Percentiles rank a stretch among this genome's conserved stretches.
These are phyloP conservation scores for Solanum aculeatissimum DNA, from an alignment of 305 asterid genomes.

Conservation along the genomic window DNA sequence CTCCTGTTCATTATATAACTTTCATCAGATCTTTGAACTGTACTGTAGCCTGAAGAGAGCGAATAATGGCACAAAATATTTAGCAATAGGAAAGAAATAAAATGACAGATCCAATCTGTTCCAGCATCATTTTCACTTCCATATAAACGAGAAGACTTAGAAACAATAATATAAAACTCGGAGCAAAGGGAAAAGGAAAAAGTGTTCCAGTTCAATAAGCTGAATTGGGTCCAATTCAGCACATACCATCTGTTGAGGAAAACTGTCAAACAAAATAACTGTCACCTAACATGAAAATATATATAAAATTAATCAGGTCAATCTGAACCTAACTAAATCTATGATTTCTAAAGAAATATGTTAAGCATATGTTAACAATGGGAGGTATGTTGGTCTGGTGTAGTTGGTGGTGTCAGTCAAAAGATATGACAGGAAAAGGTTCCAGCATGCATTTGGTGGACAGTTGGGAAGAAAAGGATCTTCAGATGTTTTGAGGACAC, in stretches of 20 bases:
- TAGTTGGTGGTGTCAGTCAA: neutral
- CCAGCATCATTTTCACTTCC: neutral
- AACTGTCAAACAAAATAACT: neutral
- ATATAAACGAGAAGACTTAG: neutral
- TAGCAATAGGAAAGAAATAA: neutral
- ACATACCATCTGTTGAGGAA: neutral
- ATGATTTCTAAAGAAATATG: neutral
- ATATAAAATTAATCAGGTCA: neutral
- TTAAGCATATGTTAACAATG: neutral
- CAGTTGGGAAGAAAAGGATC: neutral
- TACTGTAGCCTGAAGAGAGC: neutral
- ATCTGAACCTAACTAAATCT: neutral
- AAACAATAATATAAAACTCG: neutral
- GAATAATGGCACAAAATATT: neutral
- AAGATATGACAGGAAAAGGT: neutral
- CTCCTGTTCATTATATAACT: constrained; percentile 25
- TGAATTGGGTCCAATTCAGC: neutral
- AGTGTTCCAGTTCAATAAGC: neutral
- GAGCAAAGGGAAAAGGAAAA: neutral
- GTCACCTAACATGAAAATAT: neutral
- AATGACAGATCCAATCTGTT: neutral
- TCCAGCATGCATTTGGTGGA: neutral
- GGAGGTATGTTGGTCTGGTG: neutral
- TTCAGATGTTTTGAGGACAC: neutral
- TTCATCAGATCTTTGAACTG: neutral